A percentile compares a stretch with the other conserved stretches of the same genome.
Conservation (phyloP, 768 basidiomycete genomes). For the Dacryopinax primogenitus region DNA sequence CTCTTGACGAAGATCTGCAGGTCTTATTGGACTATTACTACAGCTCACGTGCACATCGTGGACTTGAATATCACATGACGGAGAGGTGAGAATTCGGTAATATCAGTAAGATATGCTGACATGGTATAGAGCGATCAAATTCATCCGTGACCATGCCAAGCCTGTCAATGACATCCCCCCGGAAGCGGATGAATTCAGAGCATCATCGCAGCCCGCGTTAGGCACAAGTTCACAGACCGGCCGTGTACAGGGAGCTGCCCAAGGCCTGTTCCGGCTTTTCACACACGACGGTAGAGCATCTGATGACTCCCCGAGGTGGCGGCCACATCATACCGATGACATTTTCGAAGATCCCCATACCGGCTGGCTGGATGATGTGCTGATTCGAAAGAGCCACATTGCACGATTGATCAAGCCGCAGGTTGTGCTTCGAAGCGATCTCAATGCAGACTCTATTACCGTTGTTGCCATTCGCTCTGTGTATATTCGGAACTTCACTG, state of each 20-base stretch:
- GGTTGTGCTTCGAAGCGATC: conserved; percentile 58
- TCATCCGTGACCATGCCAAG: conserved; percentile 71
- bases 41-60: conserved; percentile 58
- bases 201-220: conserved; percentile 12
- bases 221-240: not conserved
- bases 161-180: conserved; percentile 15
- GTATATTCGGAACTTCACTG: conserved; percentile 60
- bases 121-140: conserved; percentile 56
- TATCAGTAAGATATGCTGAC: conserved; percentile 3
- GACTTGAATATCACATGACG: conserved; percentile 81
- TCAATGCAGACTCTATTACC: conserved; percentile 43
- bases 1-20: conserved; percentile 30
- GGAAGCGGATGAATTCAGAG: conserved; percentile 22
- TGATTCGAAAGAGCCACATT: conserved; percentile 50
- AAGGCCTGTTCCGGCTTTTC: not conserved
- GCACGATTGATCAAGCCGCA: conserved; percentile 87
- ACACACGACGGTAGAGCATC: not conserved
- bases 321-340: conserved; percentile 14
- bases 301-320: not conserved
- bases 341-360: conserved; percentile 9
- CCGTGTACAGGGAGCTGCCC: conserved; percentile 5
- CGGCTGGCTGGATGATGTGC: conserved; percentile 17
- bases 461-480: conserved; percentile 69
- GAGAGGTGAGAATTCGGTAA: conserved; percentile 44
- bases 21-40: conserved; percentile 82